Base-by-base conservation (phyloP, 768 basidiomycete species). In the Hygrophoropsis aurantiaca region DNA sequence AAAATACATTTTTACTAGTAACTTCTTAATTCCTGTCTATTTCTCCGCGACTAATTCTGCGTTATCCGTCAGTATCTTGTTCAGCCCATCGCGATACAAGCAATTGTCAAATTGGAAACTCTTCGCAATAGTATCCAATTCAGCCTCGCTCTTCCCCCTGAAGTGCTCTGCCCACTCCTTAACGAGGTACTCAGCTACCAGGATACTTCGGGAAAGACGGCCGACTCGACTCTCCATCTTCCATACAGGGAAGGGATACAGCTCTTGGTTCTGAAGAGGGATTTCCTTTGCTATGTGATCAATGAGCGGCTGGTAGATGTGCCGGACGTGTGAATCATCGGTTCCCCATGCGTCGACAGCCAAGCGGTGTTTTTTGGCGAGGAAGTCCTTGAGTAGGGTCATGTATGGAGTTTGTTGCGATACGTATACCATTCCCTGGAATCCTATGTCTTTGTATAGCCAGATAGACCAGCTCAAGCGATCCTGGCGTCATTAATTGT, bases 391-490 rank as follows among this genome's bases (percentile, higher is more conserved):
- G 69, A 92, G 77, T 41, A 85, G 78, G 41, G 69, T 78, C 74
- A 84, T 83, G 69, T 89, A 92, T 3, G 85, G 74, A 3, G 87
- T 82, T 11, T 82, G 78, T 11, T 71, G 74, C n/a, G 78, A 76
- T 56, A 84, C 73, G 64, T 87, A 79, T 23, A 87, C 83, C 87
- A 91, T 89, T 30, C 89, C 89, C 67, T 89, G 85, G 75, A 85
- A 86, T n/a, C 87, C 87, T 55, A 87, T 85, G 56, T 88, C 85
- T 57, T 87, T 92, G 78, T 87, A 92, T 16, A 90, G 68, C 90
- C 90, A 92, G 70, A 91, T 92, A 1, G 84, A 83, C 88, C 87
- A 90, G 60, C 80, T 82, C 46, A 85, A 64, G 21, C 78, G 79
- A 55, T 81, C 82, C 81, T 84, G 45, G 18, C 30, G 38, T 7